A percentile compares a stretch with the other conserved stretches of the same genome.
phyloP scores from a whole-genome alignment of 202 grass and related monocot species.

The Panicum hallii region DNA sequence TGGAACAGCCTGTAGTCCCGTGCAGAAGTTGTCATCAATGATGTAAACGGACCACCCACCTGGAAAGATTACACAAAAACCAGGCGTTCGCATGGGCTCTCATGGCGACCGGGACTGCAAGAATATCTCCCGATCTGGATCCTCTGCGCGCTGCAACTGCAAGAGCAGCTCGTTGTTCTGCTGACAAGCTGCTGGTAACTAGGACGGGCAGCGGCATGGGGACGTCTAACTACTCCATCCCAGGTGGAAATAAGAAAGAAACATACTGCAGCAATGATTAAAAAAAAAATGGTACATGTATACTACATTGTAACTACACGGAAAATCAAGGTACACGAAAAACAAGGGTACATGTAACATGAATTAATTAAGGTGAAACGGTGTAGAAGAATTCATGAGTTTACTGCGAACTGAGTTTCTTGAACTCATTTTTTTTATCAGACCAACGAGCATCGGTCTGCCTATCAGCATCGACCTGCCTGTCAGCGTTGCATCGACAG shows the following conservation, averaged over 20 bases:
- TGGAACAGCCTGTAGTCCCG: slow-evolving; percentile 31
- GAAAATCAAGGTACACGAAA: too few relatives aligned
- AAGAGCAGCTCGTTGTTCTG: background rate
- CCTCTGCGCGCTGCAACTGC: background rate
- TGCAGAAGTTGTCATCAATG: slow-evolving; percentile 32
- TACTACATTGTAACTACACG: too few relatives aligned
- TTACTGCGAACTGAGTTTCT: background rate
- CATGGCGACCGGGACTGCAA: background rate
- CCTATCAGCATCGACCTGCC: background rate
- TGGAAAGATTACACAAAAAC: slow-evolving; percentile 15
- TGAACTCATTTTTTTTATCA: background rate
- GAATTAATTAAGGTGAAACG: background rate
- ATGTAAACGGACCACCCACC: slow-evolving; percentile 45
- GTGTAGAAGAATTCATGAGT: background rate
- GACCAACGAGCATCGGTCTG: background rate
- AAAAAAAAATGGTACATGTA: background rate
- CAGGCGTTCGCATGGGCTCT: background rate
- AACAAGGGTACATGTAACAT: too few relatives aligned
- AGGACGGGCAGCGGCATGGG: background rate
- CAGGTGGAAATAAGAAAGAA: background rate
- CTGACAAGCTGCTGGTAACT: background rate
- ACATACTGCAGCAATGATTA: background rate
- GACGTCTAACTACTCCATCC: background rate
- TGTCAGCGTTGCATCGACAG: background rate
- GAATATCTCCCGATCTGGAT: slow-evolving; percentile 42